Conservation (phyloP, 768 basidiomycete species). For the Podaxis sp. region DNA sequence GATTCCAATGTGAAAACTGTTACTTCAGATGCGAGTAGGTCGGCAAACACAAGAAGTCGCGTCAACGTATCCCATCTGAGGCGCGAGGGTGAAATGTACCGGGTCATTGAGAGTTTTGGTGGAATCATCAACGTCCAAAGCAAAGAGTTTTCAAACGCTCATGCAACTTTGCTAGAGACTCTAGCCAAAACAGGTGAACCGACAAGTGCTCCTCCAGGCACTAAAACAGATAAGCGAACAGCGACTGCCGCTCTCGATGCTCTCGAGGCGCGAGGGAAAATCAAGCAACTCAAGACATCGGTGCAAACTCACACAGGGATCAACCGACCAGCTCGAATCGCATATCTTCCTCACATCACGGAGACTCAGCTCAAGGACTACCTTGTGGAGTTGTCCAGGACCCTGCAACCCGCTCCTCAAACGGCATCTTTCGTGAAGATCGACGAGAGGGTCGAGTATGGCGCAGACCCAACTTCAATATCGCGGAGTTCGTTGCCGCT, state of each 20-base stretch:
- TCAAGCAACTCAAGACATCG: constrained; percentile 68
- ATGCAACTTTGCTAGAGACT: constrained; percentile 55
- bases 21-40: background rate
- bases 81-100: constrained; percentile 75
- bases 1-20: background rate
- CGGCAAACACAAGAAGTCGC: constrained; percentile 22
- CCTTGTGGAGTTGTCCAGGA: constrained; percentile 48
- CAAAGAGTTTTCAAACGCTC: constrained; percentile 68
- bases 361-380: constrained; percentile 54
- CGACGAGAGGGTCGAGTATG: constrained; percentile 52
- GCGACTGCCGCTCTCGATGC: constrained; percentile 52
- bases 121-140: constrained; percentile 64
- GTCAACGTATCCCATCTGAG: constrained; percentile 75
- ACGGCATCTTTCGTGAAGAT: constrained; percentile 41
- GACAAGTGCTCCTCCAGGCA: constrained; percentile 65
- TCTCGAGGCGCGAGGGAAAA: constrained; percentile 59
- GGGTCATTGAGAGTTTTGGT: constrained; percentile 58
- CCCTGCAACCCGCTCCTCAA: constrained; percentile 28
- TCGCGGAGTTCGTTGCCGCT: constrained; percentile 34
- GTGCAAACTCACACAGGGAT: constrained; percentile 56
- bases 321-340: constrained; percentile 53
- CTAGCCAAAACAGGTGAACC: constrained; percentile 59
- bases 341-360: constrained; percentile 57
- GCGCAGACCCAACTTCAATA: constrained; percentile 31
- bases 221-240: constrained; percentile 72